phyloP scores from a whole-genome alignment of 345 rosid species.

The Populus deltoides region DNA sequence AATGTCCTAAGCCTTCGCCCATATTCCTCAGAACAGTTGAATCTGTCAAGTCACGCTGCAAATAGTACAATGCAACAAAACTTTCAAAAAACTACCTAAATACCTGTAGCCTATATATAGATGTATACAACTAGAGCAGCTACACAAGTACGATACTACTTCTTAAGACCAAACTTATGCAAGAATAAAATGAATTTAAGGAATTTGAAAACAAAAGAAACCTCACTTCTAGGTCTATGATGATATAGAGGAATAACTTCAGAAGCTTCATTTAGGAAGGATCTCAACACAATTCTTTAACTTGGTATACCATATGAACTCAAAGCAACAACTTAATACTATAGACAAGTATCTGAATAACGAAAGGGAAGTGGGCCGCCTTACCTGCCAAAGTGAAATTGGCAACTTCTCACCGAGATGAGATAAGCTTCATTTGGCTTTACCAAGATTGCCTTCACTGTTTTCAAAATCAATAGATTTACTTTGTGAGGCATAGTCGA shows the following conservation, averaged over 20 bases:
- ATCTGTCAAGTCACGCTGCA: conserved; percentile 93
- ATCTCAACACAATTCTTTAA: background rate
- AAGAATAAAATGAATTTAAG: background rate
- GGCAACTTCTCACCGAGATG: conserved; percentile 78
- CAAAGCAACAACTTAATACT: background rate
- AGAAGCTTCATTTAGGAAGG: background rate
- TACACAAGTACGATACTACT: background rate
- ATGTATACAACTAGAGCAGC: background rate
- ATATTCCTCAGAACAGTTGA: conserved; percentile 91
- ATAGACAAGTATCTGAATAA: conserved; percentile 4
- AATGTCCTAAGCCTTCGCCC: conserved; percentile 92
- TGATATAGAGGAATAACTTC: background rate
- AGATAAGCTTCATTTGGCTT: conserved; percentile 73
- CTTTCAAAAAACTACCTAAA: background rate
- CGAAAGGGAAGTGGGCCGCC: conserved; percentile 2
- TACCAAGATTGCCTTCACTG: conserved; percentile 94
- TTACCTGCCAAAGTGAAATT: conserved; percentile 91
- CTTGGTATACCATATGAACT: background rate
- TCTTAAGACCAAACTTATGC: background rate
- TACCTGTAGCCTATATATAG: background rate
- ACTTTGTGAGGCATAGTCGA: conserved; percentile 99
- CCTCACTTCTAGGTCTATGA: background rate
- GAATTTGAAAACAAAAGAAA: too few species aligned
- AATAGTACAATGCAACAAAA: conserved; percentile 3
- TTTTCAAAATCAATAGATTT: conserved; percentile 92